These are phyloP conservation scores for Raffaelea albimanens DNA, from an alignment of 2,329 filamentous ascomycete genomes.

Conservation along the genomic window DNA sequence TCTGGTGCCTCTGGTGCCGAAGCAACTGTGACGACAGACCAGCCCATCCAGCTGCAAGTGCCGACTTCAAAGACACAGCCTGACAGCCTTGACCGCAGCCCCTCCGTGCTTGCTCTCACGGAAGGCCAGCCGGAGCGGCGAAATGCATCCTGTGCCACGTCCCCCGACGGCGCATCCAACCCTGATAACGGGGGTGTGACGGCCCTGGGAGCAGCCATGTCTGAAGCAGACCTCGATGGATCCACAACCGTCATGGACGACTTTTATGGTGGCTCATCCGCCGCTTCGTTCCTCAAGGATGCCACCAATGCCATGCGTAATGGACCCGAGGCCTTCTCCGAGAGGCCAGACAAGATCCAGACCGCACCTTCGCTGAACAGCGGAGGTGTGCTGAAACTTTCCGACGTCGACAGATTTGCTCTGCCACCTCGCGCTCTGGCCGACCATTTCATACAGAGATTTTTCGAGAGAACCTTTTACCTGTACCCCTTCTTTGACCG, in stretches of 20 bases:
- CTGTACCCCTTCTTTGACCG: conserved; percentile 35
- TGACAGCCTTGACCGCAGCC: too few species aligned
- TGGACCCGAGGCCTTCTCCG: background rate
- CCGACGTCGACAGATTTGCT: conserved; percentile 3
- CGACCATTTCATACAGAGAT: conserved; percentile 29
- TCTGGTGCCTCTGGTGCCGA: too few species aligned
- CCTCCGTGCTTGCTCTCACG: too few species aligned
- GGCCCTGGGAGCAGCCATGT: conserved; percentile 8
- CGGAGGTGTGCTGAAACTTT: background rate
- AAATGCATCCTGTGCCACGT: background rate
- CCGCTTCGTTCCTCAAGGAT: conserved; percentile 8
- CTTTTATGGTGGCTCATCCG: conserved; percentile 7
- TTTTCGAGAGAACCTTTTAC: conserved; percentile 28
- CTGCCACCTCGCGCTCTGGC: conserved; percentile 29
- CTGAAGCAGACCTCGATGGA: conserved; percentile 6
- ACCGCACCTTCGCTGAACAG: background rate
- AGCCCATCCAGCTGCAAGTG: too few species aligned
- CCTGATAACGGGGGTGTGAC: conserved; percentile 4
- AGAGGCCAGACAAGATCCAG: background rate
- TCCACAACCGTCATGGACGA: background rate
- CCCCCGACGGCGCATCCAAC: background rate
- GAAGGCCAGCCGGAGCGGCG: background rate
- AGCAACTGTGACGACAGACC: too few species aligned
- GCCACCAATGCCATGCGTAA: conserved; percentile 1
- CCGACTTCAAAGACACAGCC: too few species aligned